These are phyloP conservation scores for Paraurostyla sp. DNA, from an alignment of 73 alveolate species.

Conservation along the genomic window DNA sequence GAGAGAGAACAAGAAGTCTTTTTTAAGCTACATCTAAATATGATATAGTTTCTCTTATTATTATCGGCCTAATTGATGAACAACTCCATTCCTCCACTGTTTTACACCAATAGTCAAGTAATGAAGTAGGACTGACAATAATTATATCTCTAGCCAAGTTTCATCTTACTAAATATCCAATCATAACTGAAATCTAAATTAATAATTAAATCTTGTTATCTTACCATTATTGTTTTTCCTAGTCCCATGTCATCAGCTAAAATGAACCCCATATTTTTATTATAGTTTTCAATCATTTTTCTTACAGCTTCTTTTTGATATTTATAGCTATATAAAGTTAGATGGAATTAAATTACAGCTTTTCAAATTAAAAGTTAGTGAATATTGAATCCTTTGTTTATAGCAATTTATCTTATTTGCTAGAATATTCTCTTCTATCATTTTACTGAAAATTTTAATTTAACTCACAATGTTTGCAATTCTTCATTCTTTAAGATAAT, in stretches of 20 bases:
- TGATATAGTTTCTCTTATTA: background rate
- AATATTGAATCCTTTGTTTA: too few relatives aligned
- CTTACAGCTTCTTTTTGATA: background rate
- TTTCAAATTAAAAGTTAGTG: too few relatives aligned
- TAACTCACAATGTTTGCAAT: too few relatives aligned
- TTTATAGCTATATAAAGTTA: background rate
- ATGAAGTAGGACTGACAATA: too few relatives aligned
- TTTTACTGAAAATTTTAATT: too few relatives aligned
- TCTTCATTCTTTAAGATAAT: too few relatives aligned
- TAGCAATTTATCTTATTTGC: too few relatives aligned
- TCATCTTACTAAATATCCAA: conserved; percentile 45
- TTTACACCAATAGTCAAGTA: too few relatives aligned
- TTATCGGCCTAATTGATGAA: too few relatives aligned
- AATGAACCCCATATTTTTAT: conserved; percentile 63
- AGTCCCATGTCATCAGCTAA: conserved; percentile 86
- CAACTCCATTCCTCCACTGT: too few relatives aligned
- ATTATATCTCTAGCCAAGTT: background rate
- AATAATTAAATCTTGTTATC: background rate
- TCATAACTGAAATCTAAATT: conserved; percentile 59
- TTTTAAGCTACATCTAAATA: background rate
- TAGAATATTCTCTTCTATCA: too few relatives aligned
- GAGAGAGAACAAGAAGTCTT: background rate
- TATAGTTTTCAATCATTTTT: background rate
- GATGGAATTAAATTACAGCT: too few relatives aligned
- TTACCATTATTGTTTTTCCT: conserved; percentile 72